Conservation (phyloP, 208 protist genomes). For the Leishmania guyanensis region DNA sequence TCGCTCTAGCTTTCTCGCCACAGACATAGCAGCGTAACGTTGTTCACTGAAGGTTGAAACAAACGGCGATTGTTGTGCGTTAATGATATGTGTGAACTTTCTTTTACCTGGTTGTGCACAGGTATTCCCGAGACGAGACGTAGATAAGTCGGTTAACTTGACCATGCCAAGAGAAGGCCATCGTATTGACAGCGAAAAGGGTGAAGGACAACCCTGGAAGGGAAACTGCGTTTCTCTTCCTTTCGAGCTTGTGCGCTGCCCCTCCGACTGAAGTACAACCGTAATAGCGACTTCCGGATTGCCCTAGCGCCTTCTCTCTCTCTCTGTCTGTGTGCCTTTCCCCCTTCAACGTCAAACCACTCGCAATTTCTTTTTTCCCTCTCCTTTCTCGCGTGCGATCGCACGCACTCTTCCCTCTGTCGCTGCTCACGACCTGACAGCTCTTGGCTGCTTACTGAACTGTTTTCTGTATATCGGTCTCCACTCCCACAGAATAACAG, state of each 20-base stretch:
- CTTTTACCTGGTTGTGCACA: neutral
- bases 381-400: neutral
- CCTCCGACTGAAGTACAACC: neutral
- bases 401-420: neutral
- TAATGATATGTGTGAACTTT: no score
- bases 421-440: neutral
- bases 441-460: neutral
- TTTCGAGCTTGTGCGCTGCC: neutral
- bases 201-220: neutral
- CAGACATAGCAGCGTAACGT: neutral
- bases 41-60: neutral
- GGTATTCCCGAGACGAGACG: neutral
- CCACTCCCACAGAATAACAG: conserved; percentile 5
- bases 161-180: neutral
- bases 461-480: neutral
- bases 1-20: neutral
- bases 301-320: neutral
- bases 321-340: neutral
- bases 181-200: neutral
- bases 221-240: neutral
- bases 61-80: neutral
- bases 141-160: neutral
- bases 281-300: neutral
- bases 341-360: neutral
- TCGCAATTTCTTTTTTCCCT: conserved; percentile 4